Evolutionary conservation across 805 yeast genomes (phyloP), one percentile per base, ranked within the genome.

Genomic region (Candida hungchunana): DNA sequence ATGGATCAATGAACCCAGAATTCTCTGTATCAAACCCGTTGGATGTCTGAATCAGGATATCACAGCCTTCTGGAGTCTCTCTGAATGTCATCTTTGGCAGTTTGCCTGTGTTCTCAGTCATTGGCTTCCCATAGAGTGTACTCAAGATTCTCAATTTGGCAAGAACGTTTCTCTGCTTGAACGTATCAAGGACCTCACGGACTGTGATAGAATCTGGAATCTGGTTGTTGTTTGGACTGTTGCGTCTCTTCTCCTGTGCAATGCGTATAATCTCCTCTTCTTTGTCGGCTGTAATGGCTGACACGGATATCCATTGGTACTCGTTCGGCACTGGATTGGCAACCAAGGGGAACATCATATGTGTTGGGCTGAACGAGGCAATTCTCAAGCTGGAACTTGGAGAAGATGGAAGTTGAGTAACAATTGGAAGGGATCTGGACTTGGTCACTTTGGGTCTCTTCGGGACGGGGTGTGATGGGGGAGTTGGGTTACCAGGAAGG

Each of bases 1-100:
- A 22, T 15, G 33, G 33, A 16, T 30, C 16, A 20, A 19, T 22
- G 9, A 30, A 9, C 7, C 23, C 33, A 16, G 18, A 21, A 12
- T 16, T 22, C 4, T 31, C 29, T 4, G 20, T 20, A 14, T 36
- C 39, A 12, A 22, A 3, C 4, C 39, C 39, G 16, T 27, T 36
- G 8, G 39, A 36, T 4, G 39, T 36, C 25, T 36, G 34, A 10
- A 36, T 17, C 15, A 36, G 35, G 9, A 36, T n/a, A 15, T 31
- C 22, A 7, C 26, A 20, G 13, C 23, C 22, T 2, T n/a, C 5
- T 4, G 7, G 16, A 2, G 16, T 22, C 11, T 36, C 39, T 9
- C 35, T 15, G 25, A 31, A 14, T 6, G 35, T 22, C 35, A 36
- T 26, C 32, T 36, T 36, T 7, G 39, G 39, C 14, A 30, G 19